These are phyloP conservation scores for Nicotiana noctiflora DNA, from an alignment of 257 asterid genomes.

Conservation along the genomic window DNA sequence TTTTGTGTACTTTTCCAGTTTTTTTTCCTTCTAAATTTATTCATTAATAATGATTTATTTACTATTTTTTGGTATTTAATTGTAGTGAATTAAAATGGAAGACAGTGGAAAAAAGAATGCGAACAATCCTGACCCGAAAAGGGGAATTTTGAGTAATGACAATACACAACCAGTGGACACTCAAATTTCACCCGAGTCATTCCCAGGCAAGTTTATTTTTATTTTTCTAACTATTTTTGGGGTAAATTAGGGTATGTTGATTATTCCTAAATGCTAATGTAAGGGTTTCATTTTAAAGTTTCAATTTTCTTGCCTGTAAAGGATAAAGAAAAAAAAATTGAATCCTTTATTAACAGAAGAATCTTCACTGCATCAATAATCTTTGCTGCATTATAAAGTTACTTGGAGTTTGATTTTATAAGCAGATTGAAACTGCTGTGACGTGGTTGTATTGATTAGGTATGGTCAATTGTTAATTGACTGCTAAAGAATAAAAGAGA, in stretches of 20 bases:
- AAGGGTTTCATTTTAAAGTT: neutral
- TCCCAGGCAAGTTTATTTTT: conserved; percentile 21
- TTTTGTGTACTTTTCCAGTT: neutral
- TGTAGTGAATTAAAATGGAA: conserved; percentile 40
- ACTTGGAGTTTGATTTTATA: neutral
- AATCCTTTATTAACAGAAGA: no score
- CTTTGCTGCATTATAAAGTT: neutral
- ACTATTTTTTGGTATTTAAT: neutral
- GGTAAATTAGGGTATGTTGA: neutral
- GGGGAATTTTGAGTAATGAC: conserved; percentile 8
- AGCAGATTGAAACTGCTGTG: neutral
- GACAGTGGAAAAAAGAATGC: conserved; percentile 16
- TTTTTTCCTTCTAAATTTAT: neutral
- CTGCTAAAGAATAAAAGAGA: neutral
- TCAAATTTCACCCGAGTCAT: conserved; percentile 24
- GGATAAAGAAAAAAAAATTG: neutral
- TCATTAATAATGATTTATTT: neutral
- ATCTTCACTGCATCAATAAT: neutral
- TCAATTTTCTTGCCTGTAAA: neutral
- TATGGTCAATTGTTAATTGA: neutral
- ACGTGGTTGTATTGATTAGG: neutral
- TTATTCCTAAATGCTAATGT: neutral
- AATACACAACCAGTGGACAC: conserved; percentile 40
- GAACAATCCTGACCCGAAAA: conserved; percentile 4
- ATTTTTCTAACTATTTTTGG: neutral